Percentiles rank a stretch among this genome's conserved stretches.
Conservation (phyloP, 257 asterid species). For the Jasminum sambac region DNA sequence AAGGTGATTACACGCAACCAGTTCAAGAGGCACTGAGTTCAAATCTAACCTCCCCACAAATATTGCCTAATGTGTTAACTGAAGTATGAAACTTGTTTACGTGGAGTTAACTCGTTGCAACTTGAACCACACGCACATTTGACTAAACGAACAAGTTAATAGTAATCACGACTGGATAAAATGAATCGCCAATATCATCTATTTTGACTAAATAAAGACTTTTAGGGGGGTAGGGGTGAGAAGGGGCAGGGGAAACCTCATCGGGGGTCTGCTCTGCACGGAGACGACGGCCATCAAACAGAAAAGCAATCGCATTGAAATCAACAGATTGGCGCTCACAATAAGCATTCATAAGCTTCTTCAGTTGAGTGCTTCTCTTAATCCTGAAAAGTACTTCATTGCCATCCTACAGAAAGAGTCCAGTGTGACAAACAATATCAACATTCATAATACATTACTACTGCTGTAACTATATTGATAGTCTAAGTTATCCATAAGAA, state of each 20-base stretch:
- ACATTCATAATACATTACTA: slow-evolving; percentile 5
- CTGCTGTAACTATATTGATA: no score
- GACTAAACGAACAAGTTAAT: no score
- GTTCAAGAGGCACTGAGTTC: no score
- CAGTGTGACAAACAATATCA: not conserved
- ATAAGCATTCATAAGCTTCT: slow-evolving; percentile 49
- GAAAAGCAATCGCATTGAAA: slow-evolving; percentile 34
- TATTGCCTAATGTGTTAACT: no score
- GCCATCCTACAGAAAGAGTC: slow-evolving; percentile 36
- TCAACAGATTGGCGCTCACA: slow-evolving; percentile 43
- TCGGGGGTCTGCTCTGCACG: slow-evolving; percentile 43
- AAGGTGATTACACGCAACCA: no score
- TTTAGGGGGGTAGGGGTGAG: not conserved
- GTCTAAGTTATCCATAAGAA: no score
- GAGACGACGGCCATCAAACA: slow-evolving; percentile 44
- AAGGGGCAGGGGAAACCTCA: slow-evolving; percentile 26
- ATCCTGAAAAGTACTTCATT: slow-evolving; percentile 41
- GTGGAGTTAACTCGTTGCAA: no score
- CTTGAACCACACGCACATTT: no score
- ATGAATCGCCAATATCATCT: not conserved
- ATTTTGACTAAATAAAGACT: not conserved
- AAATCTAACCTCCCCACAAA: no score
- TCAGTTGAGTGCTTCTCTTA: slow-evolving; percentile 39
- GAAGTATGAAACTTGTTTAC: no score
- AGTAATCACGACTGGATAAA: not conserved